Percentiles rank a stretch among this genome's conserved stretches.
phyloP scores from a whole-genome alignment of 2,329 filamentous ascomycete genomes.

The Paecilomyces variotii region DNA sequence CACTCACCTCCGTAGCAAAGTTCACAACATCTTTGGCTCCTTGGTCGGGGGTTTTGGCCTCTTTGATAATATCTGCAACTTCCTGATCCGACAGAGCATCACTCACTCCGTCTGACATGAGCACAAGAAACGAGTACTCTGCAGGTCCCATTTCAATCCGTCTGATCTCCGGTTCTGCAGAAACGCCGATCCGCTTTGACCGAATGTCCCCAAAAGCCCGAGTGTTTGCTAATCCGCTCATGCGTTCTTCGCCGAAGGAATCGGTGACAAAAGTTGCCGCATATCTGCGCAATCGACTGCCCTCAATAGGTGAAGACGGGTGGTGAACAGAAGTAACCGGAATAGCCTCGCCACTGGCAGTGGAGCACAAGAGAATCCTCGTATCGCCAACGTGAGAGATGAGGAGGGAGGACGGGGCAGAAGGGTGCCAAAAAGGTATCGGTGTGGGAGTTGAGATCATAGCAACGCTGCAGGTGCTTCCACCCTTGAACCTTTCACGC shows the following conservation, averaged over 20 bases:
- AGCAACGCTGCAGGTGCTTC: slow-evolving; percentile 82
- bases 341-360: slow-evolving; percentile 67
- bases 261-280: slow-evolving; percentile 84
- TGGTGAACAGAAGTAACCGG: slow-evolving; percentile 89
- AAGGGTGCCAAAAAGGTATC: slow-evolving; percentile 90
- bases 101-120: slow-evolving; percentile 83
- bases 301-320: slow-evolving; percentile 77
- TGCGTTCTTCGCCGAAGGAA: slow-evolving; percentile 94
- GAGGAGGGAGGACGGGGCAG: slow-evolving; percentile 71
- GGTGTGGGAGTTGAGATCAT: slow-evolving; percentile 88
- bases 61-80: slow-evolving; percentile 91
- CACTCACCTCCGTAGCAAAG: slow-evolving; percentile 79
- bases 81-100: slow-evolving; percentile 86
- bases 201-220: slow-evolving; percentile 89
- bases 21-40: slow-evolving; percentile 70
- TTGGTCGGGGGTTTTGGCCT: slow-evolving; percentile 83
- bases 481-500: slow-evolving; percentile 74
- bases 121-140: slow-evolving; percentile 80
- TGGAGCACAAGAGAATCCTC: slow-evolving; percentile 81
- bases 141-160: slow-evolving; percentile 72
- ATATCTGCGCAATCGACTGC: slow-evolving; percentile 73
- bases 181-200: slow-evolving; percentile 86
- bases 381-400: slow-evolving; percentile 93
- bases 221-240: slow-evolving; percentile 87
- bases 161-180: slow-evolving; percentile 82